Base-by-base conservation (phyloP, 2,329 filamentous ascomycete genomes). In the Colletotrichum lupini region DNA sequence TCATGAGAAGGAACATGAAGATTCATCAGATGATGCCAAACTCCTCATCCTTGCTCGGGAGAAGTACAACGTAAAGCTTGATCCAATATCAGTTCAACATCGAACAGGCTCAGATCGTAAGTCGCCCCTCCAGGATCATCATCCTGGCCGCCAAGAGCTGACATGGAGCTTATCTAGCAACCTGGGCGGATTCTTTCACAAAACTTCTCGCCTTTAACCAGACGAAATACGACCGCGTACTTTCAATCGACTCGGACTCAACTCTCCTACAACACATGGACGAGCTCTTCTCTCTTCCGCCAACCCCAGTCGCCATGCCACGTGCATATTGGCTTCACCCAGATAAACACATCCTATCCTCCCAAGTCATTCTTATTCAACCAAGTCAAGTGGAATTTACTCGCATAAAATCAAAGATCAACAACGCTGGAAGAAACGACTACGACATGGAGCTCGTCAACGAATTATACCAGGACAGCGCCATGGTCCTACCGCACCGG, bases 361-460 rank as follows among this genome's bases (percentile, higher is more conserved):
- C 90, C 3, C 86, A 91, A 56, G 77, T 93, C 53, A 87, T 93
- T 79, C 87, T 93, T 2, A 82, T 93, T 55, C 83, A 91, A 59
- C 92, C 92, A 0, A 87, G 86, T 19, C 79, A 82, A 53, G 77
- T 79, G 53, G 90, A 92, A 76, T 87, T 89, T 72, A 68, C 74
- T 24, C 79, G 82, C 63, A 75, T 84, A 53, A 73, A 74, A 52
- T 65, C 64, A 22, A 74, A 72, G 11, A 77, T 82, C 52, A 75
- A 78, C 35, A 55, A 69, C 7, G 76, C 74, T 22, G 68, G 73
- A 5, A n/a, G 53, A 4, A 68, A 75, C 61, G 78, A 88, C 37
- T 92, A 89, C 77, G 92, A 94, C 77, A 93, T 93, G 91, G 91
- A 93, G 77, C 83, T 93, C 3, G 81, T 93, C 63, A 93, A 94